Percentiles rank a stretch among this genome's conserved stretches.
Evolutionary conservation across 2,329 filamentous ascomycete species (phyloP).

Genomic region (Elsinoe batatas): DNA sequence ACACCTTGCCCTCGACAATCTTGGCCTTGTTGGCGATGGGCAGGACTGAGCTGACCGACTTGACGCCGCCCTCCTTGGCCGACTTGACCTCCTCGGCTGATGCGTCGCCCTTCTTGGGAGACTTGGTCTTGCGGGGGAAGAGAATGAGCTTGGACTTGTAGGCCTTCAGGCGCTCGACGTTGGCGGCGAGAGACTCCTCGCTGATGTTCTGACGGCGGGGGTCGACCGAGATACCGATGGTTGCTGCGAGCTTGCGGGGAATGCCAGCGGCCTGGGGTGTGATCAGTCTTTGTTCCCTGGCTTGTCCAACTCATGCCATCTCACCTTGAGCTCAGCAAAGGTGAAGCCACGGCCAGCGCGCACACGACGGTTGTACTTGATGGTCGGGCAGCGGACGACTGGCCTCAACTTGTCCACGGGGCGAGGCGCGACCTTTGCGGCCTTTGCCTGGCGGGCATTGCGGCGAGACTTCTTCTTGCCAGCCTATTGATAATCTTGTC

Average conservation of each 20-base stretch:
- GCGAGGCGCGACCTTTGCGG: conserved; percentile 86
- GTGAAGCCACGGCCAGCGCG: conserved; percentile 97
- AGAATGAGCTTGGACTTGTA: conserved; percentile 95
- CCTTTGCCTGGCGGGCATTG: conserved; percentile 86
- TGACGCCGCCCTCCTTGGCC: conserved; percentile 45
- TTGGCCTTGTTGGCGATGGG: conserved; percentile 62
- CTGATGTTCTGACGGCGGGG: conserved; percentile 93
- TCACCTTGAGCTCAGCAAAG: conserved; percentile 94
- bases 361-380: conserved; percentile 97
- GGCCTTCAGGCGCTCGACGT: conserved; percentile 95
- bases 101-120: conserved; percentile 87
- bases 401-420: conserved; percentile 95
- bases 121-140: conserved; percentile 90
- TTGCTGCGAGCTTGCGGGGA: conserved; percentile 84
- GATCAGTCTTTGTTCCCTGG: conserved; percentile 13
- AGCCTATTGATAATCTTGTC: conserved; percentile 51
- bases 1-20: conserved; percentile 74
- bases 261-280: conserved; percentile 74
- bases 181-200: conserved; percentile 86
- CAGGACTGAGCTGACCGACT: conserved; percentile 43
- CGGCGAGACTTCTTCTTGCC: conserved; percentile 92
- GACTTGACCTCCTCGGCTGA: conserved; percentile 72
- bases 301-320: conserved; percentile 18
- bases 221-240: conserved; percentile 96
- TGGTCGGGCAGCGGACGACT: conserved; percentile 90